Percentiles rank a stretch among this genome's conserved stretches.
Conservation (phyloP, 1,139 yeast genomes). For the Meyerozyma sp. region DNA sequence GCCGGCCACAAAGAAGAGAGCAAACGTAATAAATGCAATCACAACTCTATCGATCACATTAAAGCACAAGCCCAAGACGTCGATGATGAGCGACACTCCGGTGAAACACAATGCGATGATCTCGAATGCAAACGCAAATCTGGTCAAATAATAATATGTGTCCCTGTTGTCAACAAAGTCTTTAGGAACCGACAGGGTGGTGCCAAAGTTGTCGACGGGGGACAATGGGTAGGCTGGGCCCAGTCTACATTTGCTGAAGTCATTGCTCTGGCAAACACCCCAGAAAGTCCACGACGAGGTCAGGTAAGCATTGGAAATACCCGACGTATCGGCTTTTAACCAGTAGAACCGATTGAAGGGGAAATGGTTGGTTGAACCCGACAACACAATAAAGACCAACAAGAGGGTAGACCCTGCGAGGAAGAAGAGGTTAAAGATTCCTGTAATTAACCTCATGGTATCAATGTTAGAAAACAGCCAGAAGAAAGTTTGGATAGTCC, state of each 20-base stretch:
- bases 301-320: constrained; percentile 48
- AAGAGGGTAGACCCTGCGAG: constrained; percentile 52
- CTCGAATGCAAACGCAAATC: constrained; percentile 66
- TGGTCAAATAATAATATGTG: constrained; percentile 61
- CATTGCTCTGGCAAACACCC: constrained; percentile 55
- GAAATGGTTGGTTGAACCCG: constrained; percentile 56
- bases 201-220: constrained; percentile 64
- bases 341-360: constrained; percentile 68
- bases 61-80: constrained; percentile 39
- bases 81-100: constrained; percentile 36
- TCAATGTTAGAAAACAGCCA: neutral
- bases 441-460: constrained; percentile 29
- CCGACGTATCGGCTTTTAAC: constrained; percentile 63
- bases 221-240: constrained; percentile 64
- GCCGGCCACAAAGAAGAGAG: constrained; percentile 49
- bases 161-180: constrained; percentile 52
- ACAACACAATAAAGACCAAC: constrained; percentile 55
- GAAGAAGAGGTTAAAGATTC: constrained; percentile 34
- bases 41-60: constrained; percentile 53
- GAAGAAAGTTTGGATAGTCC: neutral
- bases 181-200: constrained; percentile 45
- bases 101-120: constrained; percentile 56
- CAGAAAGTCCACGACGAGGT: constrained; percentile 74
- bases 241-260: constrained; percentile 38
- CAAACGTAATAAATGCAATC: constrained; percentile 47